These are phyloP conservation scores for Phytopythium chamaehyphon DNA, from an alignment of 352 stramenopile species.

Conservation along the genomic window DNA sequence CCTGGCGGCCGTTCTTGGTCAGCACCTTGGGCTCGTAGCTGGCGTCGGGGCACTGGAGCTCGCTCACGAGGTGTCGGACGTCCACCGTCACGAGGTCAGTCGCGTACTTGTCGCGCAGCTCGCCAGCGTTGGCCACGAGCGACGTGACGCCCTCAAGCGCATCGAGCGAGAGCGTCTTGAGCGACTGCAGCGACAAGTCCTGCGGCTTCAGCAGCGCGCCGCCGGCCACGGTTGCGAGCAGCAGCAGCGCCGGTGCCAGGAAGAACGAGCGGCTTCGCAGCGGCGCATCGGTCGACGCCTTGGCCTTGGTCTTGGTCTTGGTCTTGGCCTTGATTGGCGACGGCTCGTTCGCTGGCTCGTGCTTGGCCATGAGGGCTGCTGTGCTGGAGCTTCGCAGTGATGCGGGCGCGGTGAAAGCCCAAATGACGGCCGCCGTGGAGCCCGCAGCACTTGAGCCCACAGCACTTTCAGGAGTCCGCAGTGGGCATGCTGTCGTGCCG, in stretches of 20 bases:
- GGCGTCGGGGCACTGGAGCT: slow-evolving; percentile 30
- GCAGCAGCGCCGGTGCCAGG: slow-evolving; percentile 3
- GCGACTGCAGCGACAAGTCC: neutral
- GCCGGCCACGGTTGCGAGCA: neutral
- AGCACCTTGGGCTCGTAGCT: slow-evolving; percentile 32
- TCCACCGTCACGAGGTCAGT: slow-evolving; percentile 42
- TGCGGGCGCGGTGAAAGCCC: neutral
- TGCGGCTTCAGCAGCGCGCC: neutral
- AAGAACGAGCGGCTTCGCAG: neutral
- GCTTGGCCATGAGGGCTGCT: neutral
- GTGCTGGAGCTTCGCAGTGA: too few species aligned
- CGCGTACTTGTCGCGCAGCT: slow-evolving; percentile 55
- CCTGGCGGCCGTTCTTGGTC: slow-evolving; percentile 22
- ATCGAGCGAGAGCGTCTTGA: slow-evolving; percentile 1
- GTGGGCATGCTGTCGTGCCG: too few species aligned
- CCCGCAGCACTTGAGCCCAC: too few species aligned
- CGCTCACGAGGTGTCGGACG: slow-evolving; percentile 30
- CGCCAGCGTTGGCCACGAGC: slow-evolving; percentile 2
- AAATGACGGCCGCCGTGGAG: neutral
- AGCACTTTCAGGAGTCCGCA: too few species aligned
- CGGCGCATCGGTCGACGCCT: neutral
- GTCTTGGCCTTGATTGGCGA: neutral
- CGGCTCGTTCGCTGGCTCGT: neutral
- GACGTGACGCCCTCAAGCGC: neutral
- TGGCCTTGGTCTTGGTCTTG: neutral